Conservation (phyloP, 306 rosid genomes). For the Ormosia semicastrata region DNA sequence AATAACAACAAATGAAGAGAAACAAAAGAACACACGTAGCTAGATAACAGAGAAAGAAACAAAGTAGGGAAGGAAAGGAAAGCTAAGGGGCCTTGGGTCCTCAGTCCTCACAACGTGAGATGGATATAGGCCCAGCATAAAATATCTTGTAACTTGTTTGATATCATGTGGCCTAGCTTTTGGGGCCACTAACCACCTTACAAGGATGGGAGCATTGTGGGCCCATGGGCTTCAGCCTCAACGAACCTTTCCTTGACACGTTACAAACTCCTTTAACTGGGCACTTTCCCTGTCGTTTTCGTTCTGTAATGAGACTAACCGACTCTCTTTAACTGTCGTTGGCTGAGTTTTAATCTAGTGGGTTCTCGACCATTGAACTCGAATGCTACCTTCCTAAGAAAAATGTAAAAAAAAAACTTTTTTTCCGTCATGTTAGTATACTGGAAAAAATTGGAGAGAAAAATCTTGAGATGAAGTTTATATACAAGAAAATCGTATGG, state of each 20-base stretch:
- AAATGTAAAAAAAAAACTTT: too few species aligned
- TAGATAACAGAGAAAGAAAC: not conserved
- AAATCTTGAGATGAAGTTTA: too few species aligned
- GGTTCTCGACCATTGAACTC: not conserved
- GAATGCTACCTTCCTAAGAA: not conserved
- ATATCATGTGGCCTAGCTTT: conserved; percentile 25
- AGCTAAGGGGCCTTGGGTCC: not conserved
- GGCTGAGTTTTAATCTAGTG: not conserved
- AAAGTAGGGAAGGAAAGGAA: not conserved
- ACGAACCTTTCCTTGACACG: conserved; percentile 19
- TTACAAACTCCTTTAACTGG: not conserved
- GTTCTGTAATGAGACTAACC: not conserved
- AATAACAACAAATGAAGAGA: not conserved
- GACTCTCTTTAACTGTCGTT: not conserved
- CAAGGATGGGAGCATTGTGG: not conserved
- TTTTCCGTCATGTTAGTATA: too few species aligned
- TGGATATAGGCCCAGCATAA: conserved; percentile 15
- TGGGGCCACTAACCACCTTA: not conserved
- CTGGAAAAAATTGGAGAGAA: too few species aligned
- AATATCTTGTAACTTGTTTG: conserved; percentile 32
- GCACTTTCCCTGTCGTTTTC: not conserved
- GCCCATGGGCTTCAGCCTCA: not conserved
- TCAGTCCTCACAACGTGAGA: not conserved
- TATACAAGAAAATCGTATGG: too few species aligned
- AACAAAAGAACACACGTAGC: not conserved